Conservation (phyloP, 352 stramenopile genomes). For the Phytophthora citrophthora region DNA sequence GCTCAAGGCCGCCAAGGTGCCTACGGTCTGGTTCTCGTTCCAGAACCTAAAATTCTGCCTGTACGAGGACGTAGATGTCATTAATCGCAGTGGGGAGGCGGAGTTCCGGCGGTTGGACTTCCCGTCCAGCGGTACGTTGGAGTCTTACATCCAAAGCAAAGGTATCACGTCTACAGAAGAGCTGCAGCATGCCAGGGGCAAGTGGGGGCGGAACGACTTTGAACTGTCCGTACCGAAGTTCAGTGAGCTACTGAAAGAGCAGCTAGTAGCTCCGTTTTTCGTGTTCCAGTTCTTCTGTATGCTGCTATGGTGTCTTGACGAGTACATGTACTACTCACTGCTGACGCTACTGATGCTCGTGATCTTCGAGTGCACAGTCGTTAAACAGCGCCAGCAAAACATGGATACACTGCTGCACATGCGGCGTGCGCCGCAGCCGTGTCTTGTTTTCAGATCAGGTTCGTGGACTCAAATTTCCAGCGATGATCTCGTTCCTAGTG, state of each 20-base stretch:
- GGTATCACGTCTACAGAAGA: slow-evolving; percentile 50
- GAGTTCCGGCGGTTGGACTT: slow-evolving; percentile 83
- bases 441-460: slow-evolving; percentile 92
- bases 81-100: slow-evolving; percentile 46
- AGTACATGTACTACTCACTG: slow-evolving; percentile 99
- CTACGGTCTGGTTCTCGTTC: slow-evolving; percentile 76
- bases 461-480: slow-evolving; percentile 85
- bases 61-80: slow-evolving; percentile 56
- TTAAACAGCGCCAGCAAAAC: slow-evolving; percentile 95
- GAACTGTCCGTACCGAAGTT: slow-evolving; percentile 95
- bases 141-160: slow-evolving; percentile 62
- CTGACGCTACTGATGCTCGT: slow-evolving; percentile 98
- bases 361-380: slow-evolving; percentile 97
- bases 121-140: slow-evolving; percentile 56
- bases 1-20: slow-evolving; percentile 26
- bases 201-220: slow-evolving; percentile 93
- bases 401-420: slow-evolving; percentile 95
- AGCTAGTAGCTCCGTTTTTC: slow-evolving; percentile 98
- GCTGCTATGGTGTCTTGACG: slow-evolving; percentile 98
- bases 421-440: slow-evolving; percentile 81
- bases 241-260: slow-evolving; percentile 95
- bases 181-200: slow-evolving; percentile 49
- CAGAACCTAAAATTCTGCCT: slow-evolving; percentile 84
- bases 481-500: slow-evolving; percentile 91
- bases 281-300: slow-evolving; percentile 99